Evolutionary conservation across 805 yeast genomes (phyloP).

Genomic region (Aciculoconidium aculeatum): DNA sequence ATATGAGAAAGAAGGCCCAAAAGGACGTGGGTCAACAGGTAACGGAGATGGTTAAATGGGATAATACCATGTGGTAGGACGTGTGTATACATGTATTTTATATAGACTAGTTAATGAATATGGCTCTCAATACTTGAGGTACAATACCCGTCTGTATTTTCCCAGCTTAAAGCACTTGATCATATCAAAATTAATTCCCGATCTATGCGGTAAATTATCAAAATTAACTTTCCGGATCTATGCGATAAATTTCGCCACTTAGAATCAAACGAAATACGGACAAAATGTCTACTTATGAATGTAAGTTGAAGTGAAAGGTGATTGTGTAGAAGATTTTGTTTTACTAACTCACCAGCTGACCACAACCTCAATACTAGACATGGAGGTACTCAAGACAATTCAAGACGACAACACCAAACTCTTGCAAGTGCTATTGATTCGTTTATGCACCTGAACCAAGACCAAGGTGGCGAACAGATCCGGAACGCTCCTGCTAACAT

Average conservation of each 20-base stretch:
- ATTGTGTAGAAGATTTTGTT: too few species aligned
- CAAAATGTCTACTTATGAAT: conserved; percentile 39
- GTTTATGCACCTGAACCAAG: conserved; percentile 19
- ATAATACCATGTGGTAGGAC: conserved; percentile 51
- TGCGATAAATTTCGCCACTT: too few species aligned
- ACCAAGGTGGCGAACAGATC: conserved; percentile 6
- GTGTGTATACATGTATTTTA: too few species aligned
- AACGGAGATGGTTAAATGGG: conserved; percentile 61
- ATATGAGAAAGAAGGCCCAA: conserved; percentile 87
- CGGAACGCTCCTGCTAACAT: conserved; percentile 9
- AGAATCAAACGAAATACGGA: conserved; percentile 4
- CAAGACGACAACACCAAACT: conserved; percentile 25
- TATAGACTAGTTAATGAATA: too few species aligned
- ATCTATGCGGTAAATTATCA: too few species aligned
- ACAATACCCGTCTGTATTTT: too few species aligned
- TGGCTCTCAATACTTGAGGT: too few species aligned
- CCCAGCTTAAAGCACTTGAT: too few species aligned
- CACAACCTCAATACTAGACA: conserved; percentile 24
- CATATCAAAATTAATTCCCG: too few species aligned
- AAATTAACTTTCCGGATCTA: too few species aligned
- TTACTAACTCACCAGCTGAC: conserved; percentile 25
- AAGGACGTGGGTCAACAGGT: conserved; percentile 59
- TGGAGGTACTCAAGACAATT: conserved; percentile 1
- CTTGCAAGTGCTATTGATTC: conserved; percentile 29
- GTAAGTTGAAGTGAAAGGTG: conserved; percentile 25